These are phyloP conservation scores for Debaryomyces subglobosus DNA, from an alignment of 1,139 yeast genomes.

Conservation along the genomic window DNA sequence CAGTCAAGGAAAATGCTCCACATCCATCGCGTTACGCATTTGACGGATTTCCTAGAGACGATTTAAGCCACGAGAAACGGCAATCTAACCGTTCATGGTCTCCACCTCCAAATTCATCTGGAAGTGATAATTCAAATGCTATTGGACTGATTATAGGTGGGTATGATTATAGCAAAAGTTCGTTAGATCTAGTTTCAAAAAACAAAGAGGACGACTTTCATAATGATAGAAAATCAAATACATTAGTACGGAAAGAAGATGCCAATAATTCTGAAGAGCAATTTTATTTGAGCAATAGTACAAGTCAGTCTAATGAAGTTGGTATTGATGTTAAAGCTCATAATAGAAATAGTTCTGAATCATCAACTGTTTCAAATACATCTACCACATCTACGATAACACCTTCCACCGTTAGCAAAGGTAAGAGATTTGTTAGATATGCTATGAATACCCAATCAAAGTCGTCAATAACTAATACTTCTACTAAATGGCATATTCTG, in stretches of 20 bases:
- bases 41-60: constrained; percentile 1
- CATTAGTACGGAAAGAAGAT: background rate
- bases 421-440: constrained; percentile 46
- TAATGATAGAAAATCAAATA: background rate
- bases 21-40: background rate
- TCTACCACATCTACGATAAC: constrained; percentile 36
- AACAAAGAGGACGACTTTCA: background rate
- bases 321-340: constrained; percentile 20
- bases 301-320: background rate
- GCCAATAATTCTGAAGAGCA: background rate
- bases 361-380: constrained; percentile 36
- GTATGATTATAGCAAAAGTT: constrained; percentile 32
- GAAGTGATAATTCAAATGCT: constrained; percentile 16
- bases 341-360: constrained; percentile 40
- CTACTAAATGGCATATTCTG: constrained; percentile 62
- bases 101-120: constrained; percentile 7
- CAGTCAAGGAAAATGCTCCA: constrained; percentile 11
- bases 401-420: constrained; percentile 35
- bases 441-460: constrained; percentile 44
- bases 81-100: background rate
- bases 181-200: constrained; percentile 16
- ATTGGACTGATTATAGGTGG: constrained; percentile 36
- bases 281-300: background rate
- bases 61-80: background rate
- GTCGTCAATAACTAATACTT: constrained; percentile 22